Base-by-base conservation (phyloP, 2,329 filamentous ascomycete genomes). In the Rachicladosporium sp. region DNA sequence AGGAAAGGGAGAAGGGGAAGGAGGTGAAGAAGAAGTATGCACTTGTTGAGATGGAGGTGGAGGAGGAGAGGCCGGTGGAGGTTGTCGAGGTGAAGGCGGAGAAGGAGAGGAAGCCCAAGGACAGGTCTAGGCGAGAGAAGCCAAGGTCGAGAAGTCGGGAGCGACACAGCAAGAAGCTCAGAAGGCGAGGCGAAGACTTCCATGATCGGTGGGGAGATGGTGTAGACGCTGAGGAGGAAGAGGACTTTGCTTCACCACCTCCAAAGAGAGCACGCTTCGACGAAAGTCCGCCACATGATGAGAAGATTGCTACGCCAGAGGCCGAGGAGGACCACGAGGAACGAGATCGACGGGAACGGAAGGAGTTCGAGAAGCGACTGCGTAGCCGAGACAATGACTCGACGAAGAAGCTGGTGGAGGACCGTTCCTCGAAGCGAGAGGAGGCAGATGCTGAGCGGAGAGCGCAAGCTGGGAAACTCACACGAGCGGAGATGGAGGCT, bases 191-290 rank as follows among this genome's bases (percentile, higher is more conserved):
- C 29, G 68, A 63, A 27, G 74, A 82, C 46, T 80, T 81, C 47
- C 81, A 87, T 35, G 81, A 87, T 53, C 69, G 82, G 39, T 93
- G 86, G 85, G 85, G 78, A 1, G 84, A 91, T 50, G 82, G 88
- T 53, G 82, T 84, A 19, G 67, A 66, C 3, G 66, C 65, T 10
- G 68, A 70, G 13, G 68, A 66, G 21, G 69, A 70, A 36, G 66
- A 67, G 2, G 78, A 82, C 10, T 81, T 82, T 36, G 65, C 73
- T 33, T 78, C 82, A 48, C 82, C 82, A 0, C 74, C 79, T 2
- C 69, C 78, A 11, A 89, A 89, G 58, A 71, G 82, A 15, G 69
- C 79, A 1, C 79, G 83, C 54, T 62, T 82, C 21, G 78, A 82
- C 35, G 69, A 76, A 13, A 55, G 54, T 11, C 55, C 54, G 5